phyloP scores from a whole-genome alignment of 306 rosid genomes.

The Boehmeria nivea region DNA sequence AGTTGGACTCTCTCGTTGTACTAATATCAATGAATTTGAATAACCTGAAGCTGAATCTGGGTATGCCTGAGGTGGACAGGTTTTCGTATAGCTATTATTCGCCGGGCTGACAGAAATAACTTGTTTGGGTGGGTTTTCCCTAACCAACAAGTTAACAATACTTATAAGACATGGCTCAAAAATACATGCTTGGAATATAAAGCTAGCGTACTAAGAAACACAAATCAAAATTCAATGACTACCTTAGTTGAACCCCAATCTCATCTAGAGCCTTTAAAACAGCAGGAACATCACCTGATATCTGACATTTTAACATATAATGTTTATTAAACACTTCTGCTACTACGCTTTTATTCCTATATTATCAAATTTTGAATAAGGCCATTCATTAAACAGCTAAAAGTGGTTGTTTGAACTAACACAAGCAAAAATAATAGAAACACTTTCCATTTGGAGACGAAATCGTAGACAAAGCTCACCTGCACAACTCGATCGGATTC shows the following conservation, averaged over 20 bases:
- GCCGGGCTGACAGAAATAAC: constrained; percentile 91
- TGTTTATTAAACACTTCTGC: constrained; percentile 9
- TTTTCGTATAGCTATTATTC: too few relatives aligned
- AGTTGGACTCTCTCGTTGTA: too few relatives aligned
- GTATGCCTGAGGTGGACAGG: constrained; percentile 63
- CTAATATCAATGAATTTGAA: constrained; percentile 35
- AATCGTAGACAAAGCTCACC: too few relatives aligned
- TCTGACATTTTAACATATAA: constrained; percentile 38
- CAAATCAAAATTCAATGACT: constrained; percentile 19
- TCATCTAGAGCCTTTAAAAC: constrained; percentile 86
- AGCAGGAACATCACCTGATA: constrained; percentile 75
- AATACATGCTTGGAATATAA: background rate
- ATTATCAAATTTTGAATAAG: too few relatives aligned
- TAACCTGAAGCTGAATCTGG: constrained; percentile 89
- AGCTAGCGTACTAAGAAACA: constrained; percentile 4
- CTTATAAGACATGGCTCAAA: constrained; percentile 1
- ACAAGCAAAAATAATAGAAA: background rate
- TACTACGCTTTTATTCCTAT: background rate
- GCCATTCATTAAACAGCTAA: background rate
- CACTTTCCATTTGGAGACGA: background rate
- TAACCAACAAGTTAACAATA: constrained; percentile 18
- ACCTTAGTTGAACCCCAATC: constrained; percentile 88
- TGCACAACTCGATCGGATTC: constrained; percentile 97
- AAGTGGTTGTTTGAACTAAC: background rate
- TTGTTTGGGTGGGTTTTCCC: constrained; percentile 90